Evolutionary conservation across 371 early-diverging fungal species (phyloP).

Genomic region (Chytridiales sp.): DNA sequence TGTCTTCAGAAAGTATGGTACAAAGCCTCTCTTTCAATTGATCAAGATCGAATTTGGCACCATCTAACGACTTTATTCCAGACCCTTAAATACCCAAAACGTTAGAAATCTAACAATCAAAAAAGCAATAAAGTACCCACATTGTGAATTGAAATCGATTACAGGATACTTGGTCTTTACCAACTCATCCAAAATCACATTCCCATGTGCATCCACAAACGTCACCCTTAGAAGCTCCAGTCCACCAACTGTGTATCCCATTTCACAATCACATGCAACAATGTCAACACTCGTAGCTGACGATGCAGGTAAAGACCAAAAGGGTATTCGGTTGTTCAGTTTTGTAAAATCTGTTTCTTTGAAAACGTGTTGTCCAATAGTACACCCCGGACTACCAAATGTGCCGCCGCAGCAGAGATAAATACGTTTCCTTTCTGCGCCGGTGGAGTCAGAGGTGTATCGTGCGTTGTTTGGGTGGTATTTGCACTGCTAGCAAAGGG

Average conservation of each 20-base stretch:
- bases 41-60: conserved; percentile 53
- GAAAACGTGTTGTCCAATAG: conserved; percentile 42
- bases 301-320: conserved; percentile 17
- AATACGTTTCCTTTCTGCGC: background rate
- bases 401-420: conserved; percentile 27
- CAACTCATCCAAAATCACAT: conserved; percentile 65
- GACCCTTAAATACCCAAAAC: conserved; percentile 34
- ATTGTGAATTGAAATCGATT: conserved; percentile 69
- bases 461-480: conserved; percentile 14
- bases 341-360: conserved; percentile 23
- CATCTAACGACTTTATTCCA: conserved; percentile 67
- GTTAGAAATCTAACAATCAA: conserved; percentile 10
- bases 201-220: conserved; percentile 54
- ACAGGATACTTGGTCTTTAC: conserved; percentile 67
- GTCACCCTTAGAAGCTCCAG: conserved; percentile 71
- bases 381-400: conserved; percentile 25
- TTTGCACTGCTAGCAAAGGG: conserved; percentile 13
- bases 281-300: background rate
- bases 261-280: conserved; percentile 82
- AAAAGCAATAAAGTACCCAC: conserved; percentile 8
- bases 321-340: conserved; percentile 34
- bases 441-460: background rate
- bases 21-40: conserved; percentile 61
- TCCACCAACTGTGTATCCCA: conserved; percentile 72
- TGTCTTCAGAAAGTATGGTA: conserved; percentile 54